Base-by-base conservation (phyloP, 768 basidiomycete species). In the Mycena sanguinolenta region DNA sequence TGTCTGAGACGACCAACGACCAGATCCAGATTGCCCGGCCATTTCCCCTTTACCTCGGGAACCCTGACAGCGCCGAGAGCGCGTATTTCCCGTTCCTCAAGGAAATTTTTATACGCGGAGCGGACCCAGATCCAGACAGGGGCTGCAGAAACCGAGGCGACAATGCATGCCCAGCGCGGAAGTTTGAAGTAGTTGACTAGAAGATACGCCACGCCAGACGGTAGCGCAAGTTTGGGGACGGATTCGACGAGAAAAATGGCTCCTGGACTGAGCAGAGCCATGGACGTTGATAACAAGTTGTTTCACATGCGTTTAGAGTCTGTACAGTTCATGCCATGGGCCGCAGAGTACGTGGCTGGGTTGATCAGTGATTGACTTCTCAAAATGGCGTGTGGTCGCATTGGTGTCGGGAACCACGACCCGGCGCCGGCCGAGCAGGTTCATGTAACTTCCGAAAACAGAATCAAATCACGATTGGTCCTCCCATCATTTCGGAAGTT, bases 41-140 rank as follows among this genome's bases (percentile, higher is more conserved):
- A 57, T 30, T 57, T 57, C 34, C 55, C 55, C 4, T 57, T n/a
- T 4, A 57, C 55, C n/a, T 57, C 34, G 2, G 55, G 55, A 14
- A 57, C 55, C 13, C 55, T 34, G 3, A 57, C 55, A 57, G 55
- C 55, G 8, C 34, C 55, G n/a, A 57, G 34, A 9, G 55, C 34
- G 34, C 34, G 55, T 13, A 57, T 57, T 57, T 57, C 55, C 7
- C 55, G n/a, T 57, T 57, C 55, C 34, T 57, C 55, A 23, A 57
- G 12, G 23, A 57, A 16, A 25, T 36, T 36, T 38, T 5, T 34
- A 19, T 57, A 57, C 5, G 25, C 14, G 8, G 55, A 57, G 19
- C 34, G 55, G 23, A 38, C n/a, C 55, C 55, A 36, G 34, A 57
- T 7, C 55, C 55, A 57, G 16, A 38, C n/a, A 36, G 34, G 55